A percentile compares a stretch with the other conserved stretches of the same genome.
Evolutionary conservation across 2,329 filamentous ascomycete species (phyloP).

Genomic region (Monilinia fructigena): DNA sequence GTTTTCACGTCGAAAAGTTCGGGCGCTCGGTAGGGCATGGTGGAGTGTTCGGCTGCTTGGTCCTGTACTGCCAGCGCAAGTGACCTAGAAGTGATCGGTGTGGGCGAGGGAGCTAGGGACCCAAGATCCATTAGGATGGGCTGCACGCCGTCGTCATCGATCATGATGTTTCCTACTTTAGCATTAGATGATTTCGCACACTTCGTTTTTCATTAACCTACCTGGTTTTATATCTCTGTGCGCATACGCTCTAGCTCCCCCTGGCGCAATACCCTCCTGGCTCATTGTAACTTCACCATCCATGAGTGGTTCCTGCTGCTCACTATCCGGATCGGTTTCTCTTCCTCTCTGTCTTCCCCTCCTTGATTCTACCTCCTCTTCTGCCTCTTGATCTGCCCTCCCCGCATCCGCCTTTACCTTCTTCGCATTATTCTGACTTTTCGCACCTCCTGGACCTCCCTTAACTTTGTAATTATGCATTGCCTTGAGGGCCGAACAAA

Average conservation of each 20-base stretch:
- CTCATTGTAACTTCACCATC: conserved; percentile 68
- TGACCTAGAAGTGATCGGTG: conserved; percentile 84
- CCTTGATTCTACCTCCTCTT: conserved; percentile 40
- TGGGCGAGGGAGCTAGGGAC: conserved; percentile 82
- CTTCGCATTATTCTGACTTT: conserved; percentile 49
- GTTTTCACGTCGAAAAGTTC: conserved; percentile 98
- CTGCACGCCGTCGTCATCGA: conserved; percentile 80
- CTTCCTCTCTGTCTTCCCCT: conserved; percentile 46
- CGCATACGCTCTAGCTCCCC: conserved; percentile 76
- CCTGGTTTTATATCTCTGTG: conserved; percentile 97
- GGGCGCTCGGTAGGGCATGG: conserved; percentile 96
- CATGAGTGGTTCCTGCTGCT: conserved; percentile 82
- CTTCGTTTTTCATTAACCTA: conserved; percentile 43
- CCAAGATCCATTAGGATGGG: conserved; percentile 98
- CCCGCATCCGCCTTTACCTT: conserved; percentile 41
- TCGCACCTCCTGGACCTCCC: conserved; percentile 53
- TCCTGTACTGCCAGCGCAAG: conserved; percentile 92
- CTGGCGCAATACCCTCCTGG: conserved; percentile 66
- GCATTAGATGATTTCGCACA: conserved; percentile 23
- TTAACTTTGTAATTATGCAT: conserved; percentile 88
- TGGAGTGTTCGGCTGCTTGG: conserved; percentile 90
- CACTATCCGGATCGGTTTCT: conserved; percentile 59
- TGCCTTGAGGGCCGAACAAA: conserved; percentile 80
- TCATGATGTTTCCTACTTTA: conserved; percentile 85
- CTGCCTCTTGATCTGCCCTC: conserved; percentile 46